Percentiles rank a stretch among this genome's conserved stretches.
Conservation (phyloP, 345 rosid genomes). For the Sisymbrium irio region DNA sequence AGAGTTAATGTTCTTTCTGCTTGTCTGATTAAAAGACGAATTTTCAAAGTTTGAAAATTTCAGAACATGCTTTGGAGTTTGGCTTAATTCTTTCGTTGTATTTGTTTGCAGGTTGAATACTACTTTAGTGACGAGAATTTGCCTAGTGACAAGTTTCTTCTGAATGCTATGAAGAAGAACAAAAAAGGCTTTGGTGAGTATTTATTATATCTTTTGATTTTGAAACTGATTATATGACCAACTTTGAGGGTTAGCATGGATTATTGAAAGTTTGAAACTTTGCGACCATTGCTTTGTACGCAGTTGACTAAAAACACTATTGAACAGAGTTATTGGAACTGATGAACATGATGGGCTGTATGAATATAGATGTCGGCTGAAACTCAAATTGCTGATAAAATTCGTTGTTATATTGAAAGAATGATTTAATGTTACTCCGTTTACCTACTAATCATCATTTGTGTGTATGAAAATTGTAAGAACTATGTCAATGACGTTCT, state of each 20-base stretch:
- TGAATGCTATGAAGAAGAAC: conserved; percentile 62
- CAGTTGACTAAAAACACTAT: neutral
- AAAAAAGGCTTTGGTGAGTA: conserved; percentile 80
- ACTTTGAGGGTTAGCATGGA: neutral
- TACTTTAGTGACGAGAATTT: conserved; percentile 92
- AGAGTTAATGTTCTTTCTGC: neutral
- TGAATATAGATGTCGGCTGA: neutral
- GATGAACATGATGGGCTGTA: neutral
- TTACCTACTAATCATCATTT: no score
- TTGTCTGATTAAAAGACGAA: neutral
- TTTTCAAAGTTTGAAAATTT: neutral
- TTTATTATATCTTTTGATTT: neutral
- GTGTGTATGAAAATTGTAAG: neutral
- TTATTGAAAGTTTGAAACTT: neutral
- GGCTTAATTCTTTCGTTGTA: neutral
- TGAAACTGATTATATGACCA: neutral
- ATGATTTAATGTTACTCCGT: neutral
- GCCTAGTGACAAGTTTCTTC: conserved; percentile 71
- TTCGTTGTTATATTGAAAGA: no score
- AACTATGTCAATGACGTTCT: neutral
- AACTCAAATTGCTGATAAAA: no score
- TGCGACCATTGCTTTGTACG: neutral
- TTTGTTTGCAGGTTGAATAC: conserved; percentile 68
- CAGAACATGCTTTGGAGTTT: no score
- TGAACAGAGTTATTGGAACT: no score